Percentiles rank a stretch among this genome's conserved stretches.
phyloP scores from a whole-genome alignment of 495 filamentous ascomycete species.

The Chaetomium cochliodes region DNA sequence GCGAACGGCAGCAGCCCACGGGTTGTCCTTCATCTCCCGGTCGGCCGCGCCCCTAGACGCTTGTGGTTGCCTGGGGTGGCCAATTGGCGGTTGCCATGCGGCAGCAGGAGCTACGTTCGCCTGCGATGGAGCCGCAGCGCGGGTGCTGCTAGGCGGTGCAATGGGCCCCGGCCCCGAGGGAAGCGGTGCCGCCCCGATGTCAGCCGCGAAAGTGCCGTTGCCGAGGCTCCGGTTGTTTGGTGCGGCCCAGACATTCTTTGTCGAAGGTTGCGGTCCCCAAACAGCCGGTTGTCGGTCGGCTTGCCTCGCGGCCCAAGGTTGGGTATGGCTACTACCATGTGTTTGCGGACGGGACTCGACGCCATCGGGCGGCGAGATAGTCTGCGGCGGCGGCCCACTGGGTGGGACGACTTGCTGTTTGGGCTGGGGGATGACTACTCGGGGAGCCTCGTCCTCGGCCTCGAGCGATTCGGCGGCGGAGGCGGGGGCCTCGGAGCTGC shows the following conservation, averaged over 20 bases:
- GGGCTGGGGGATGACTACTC: slow-evolving; percentile 15
- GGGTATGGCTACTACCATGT: slow-evolving; percentile 20
- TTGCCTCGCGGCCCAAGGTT: slow-evolving; percentile 32
- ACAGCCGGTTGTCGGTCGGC: slow-evolving; percentile 40
- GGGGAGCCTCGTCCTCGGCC: slow-evolving; percentile 10
- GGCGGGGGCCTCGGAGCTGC: slow-evolving; percentile 30
- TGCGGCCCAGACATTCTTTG: slow-evolving; percentile 73
- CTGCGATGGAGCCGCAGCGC: slow-evolving; percentile 7
- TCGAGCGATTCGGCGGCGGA: slow-evolving; percentile 12
- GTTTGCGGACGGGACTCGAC: slow-evolving; percentile 25
- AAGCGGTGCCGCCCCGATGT: slow-evolving; percentile 50
- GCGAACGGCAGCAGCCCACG: slow-evolving; percentile 25
- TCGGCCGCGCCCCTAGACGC: neutral
- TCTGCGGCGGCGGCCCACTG: slow-evolving; percentile 16
- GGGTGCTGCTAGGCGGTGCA: slow-evolving; percentile 32
- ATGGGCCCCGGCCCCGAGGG: slow-evolving; percentile 49
- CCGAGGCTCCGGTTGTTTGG: slow-evolving; percentile 67
- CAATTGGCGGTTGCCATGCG: slow-evolving; percentile 41
- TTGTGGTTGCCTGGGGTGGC: slow-evolving; percentile 36
- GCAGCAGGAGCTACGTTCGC: slow-evolving; percentile 8
- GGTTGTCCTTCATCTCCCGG: slow-evolving; percentile 13
- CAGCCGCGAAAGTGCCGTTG: slow-evolving; percentile 74
- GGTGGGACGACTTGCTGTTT: slow-evolving; percentile 15
- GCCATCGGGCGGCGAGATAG: slow-evolving; percentile 13
- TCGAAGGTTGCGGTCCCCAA: slow-evolving; percentile 38